These are phyloP conservation scores for Lasiodiplodia theobromae DNA, from an alignment of 2,329 filamentous ascomycete species.

Conservation along the genomic window DNA sequence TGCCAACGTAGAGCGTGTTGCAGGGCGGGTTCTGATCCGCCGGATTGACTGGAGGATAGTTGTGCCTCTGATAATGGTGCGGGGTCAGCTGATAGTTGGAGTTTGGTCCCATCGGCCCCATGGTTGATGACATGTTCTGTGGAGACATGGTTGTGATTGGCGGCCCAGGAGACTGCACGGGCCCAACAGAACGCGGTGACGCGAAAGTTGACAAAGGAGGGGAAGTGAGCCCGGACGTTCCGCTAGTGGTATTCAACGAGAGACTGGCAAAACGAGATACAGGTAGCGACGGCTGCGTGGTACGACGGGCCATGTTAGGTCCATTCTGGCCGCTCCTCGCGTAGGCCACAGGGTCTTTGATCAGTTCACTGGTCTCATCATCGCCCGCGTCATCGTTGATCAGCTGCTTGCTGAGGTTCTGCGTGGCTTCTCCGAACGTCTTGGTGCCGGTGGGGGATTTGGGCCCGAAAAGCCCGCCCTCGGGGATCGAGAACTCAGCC, in stretches of 20 bases:
- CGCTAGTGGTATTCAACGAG: conserved; percentile 72
- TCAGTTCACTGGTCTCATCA: conserved; percentile 74
- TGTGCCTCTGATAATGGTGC: conserved; percentile 67
- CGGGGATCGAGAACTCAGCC: conserved; percentile 67
- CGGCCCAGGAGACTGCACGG: conserved; percentile 58
- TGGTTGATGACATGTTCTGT: conserved; percentile 65
- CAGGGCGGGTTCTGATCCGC: conserved; percentile 97
- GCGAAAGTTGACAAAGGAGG: conserved; percentile 60
- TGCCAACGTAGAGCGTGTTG: conserved; percentile 98
- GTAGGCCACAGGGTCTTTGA: conserved; percentile 74
- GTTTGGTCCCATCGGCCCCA: conserved; percentile 58
- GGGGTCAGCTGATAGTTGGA: conserved; percentile 63
- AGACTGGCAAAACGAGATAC: conserved; percentile 72
- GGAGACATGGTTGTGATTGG: conserved; percentile 50
- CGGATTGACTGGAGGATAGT: conserved; percentile 87
- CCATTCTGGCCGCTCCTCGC: conserved; percentile 70
- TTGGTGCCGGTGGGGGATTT: conserved; percentile 74
- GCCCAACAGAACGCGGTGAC: conserved; percentile 57
- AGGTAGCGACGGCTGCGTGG: conserved; percentile 75
- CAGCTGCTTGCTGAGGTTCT: conserved; percentile 68
- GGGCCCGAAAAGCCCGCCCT: conserved; percentile 70
- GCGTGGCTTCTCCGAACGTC: conserved; percentile 64
- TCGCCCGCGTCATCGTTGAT: conserved; percentile 74
- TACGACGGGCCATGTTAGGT: conserved; percentile 65
- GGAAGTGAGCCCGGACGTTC: conserved; percentile 55